These are phyloP conservation scores for Grammothele lineata DNA, from an alignment of 768 basidiomycete genomes.

Conservation along the genomic window DNA sequence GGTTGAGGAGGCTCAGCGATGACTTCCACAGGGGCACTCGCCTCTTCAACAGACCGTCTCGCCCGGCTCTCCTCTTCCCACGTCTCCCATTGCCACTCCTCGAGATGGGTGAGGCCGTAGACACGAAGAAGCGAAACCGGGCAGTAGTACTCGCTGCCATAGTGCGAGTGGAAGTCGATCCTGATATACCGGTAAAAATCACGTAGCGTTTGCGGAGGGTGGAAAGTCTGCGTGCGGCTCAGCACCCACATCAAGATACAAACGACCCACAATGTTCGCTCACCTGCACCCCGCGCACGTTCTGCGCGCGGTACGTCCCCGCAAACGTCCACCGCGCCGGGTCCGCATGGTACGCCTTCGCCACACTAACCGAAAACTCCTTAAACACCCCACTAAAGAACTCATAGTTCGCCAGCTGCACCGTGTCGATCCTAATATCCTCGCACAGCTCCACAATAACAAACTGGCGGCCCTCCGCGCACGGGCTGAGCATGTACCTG, in stretches of 20 bases:
- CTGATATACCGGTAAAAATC: conserved; percentile 94
- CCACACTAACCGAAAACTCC: conserved; percentile 80
- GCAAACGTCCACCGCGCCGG: conserved; percentile 49
- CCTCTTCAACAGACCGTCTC: conserved; percentile 19
- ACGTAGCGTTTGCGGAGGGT: conserved; percentile 62
- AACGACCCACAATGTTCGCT: conserved; percentile 21
- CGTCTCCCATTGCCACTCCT: conserved; percentile 90
- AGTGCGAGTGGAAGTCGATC: conserved; percentile 90
- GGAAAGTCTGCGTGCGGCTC: conserved; percentile 55
- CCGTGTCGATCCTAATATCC: conserved; percentile 93
- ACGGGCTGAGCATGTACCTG: conserved; percentile 95
- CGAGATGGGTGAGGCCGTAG: conserved; percentile 94
- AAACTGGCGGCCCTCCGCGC: conserved; percentile 61
- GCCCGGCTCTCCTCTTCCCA: conserved; percentile 69
- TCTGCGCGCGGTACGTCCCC: conserved; percentile 85
- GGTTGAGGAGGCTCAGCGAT: conserved; percentile 18
- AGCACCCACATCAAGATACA: not conserved
- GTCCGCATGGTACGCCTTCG: conserved; percentile 36
- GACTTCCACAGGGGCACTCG: conserved; percentile 23
- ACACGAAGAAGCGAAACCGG: conserved; percentile 90
- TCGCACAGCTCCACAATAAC: conserved; percentile 97
- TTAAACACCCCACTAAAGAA: conserved; percentile 97
- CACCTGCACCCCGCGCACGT: conserved; percentile 88
- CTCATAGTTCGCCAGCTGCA: conserved; percentile 95
- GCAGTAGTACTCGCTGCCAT: conserved; percentile 94